Base-by-base conservation (phyloP, 225 moss, liverwort and hornwort species). In the Sphagnum contortum region DNA sequence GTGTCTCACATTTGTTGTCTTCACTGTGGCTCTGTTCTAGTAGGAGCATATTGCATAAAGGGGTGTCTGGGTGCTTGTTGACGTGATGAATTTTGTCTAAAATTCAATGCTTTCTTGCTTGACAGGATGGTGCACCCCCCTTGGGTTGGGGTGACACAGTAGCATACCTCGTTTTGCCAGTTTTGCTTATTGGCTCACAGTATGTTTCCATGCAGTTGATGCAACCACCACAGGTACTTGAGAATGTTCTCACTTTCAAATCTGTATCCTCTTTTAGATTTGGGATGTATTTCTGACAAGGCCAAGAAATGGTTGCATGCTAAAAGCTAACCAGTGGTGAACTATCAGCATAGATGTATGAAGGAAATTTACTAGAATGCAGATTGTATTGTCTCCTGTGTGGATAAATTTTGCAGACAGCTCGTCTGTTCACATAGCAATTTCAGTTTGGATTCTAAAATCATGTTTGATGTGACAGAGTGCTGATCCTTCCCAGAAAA, bases 171-270 rank as follows among this genome's bases (percentile, higher is more conserved):
- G 79, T 93, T 50, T 79, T 98, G 61, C 98, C 98, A 44, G 79
- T 93, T 45, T 86, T 98, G 8, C 86, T 98, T 9, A 52, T 98
- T 55, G 80, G 58, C 44, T 98, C 98, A 11, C 98, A 98, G 67
- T 98, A 74, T 61, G 61, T 91, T 54, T 98, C 98, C 64, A 98
- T 91, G 98, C 98, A 98, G 71, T 77, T 98, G 72, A 98, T 98
- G 98, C 98, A 98, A 69, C 98, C 98, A 68, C 81, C 93, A 48
- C 72, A 81, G 79, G 87, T 84, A 72, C 48, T 12, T 52, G 6
- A 6, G 52, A 52, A 14, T 57, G 57, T 12, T 14, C 5, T 57
- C 57, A 11, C 13, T n/a, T 11, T 57, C 57, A 8, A n/a, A 4
- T 4, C 57, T 57, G 4, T n/a, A 57, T 57, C 52, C 9, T 52